Percentiles rank a stretch among this genome's conserved stretches.
Evolutionary conservation across 768 basidiomycete species (phyloP).

Genomic region (Kondoa subrosea): DNA sequence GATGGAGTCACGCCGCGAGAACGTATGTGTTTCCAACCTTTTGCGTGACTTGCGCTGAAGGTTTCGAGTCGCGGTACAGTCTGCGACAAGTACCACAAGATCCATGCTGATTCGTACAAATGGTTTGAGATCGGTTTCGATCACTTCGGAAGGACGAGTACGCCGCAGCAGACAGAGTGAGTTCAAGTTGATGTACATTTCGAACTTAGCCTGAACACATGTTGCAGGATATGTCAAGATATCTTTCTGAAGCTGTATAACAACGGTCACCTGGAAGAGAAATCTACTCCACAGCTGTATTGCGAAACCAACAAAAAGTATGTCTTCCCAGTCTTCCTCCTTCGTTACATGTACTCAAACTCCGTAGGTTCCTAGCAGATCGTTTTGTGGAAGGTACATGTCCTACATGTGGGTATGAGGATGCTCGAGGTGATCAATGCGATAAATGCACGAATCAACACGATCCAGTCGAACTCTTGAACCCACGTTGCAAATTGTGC

Average conservation of each 20-base stretch:
- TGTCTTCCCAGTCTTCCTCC: background rate
- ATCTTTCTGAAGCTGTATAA: constrained; percentile 71
- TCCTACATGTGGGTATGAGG: constrained; percentile 78
- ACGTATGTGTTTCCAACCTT: constrained; percentile 20
- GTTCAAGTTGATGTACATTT: constrained; percentile 23
- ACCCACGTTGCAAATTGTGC: constrained; percentile 82
- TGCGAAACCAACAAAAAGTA: constrained; percentile 45
- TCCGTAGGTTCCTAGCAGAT: constrained; percentile 71
- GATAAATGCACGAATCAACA: constrained; percentile 82
- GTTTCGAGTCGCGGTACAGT: constrained; percentile 32
- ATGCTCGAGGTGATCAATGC: constrained; percentile 96
- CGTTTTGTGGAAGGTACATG: constrained; percentile 97
- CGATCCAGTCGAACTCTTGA: constrained; percentile 79
- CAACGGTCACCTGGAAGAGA: constrained; percentile 57
- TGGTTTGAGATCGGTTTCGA: constrained; percentile 99
- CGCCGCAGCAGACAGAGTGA: constrained; percentile 71
- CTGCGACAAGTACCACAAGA: constrained; percentile 74
- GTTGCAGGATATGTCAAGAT: constrained; percentile 78
- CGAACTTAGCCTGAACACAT: background rate
- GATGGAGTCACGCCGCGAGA: constrained; percentile 61
- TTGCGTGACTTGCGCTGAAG: background rate
- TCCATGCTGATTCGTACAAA: constrained; percentile 83
- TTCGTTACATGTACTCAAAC: constrained; percentile 8
- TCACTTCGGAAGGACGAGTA: constrained; percentile 87
- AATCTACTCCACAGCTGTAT: constrained; percentile 81